Percentiles rank a stretch among this genome's conserved stretches.
Conservation (phyloP, 805 yeast species). For the Suhomyces tanzawaensis region DNA sequence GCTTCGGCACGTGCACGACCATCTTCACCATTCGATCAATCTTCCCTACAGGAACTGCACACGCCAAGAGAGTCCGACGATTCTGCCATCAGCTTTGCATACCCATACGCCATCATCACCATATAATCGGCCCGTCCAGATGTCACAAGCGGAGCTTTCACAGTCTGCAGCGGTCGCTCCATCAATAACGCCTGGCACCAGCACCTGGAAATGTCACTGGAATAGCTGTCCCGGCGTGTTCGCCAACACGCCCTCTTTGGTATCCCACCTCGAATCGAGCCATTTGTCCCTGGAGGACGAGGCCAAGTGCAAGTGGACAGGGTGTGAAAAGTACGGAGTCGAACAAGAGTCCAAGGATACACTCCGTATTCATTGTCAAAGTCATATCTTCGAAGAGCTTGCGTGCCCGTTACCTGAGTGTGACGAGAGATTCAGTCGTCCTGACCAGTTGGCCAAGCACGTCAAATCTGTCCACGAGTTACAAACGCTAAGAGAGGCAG, state of each 20-base stretch:
- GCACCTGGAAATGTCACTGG: constrained; percentile 29
- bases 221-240: neutral
- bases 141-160: too few species aligned
- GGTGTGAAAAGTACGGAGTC: constrained; percentile 51
- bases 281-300: constrained; percentile 24
- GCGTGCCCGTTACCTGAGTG: constrained; percentile 66
- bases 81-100: too few species aligned
- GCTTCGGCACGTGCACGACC: too few species aligned
- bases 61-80: too few species aligned
- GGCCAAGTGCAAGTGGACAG: constrained; percentile 55
- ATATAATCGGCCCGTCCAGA: too few species aligned
- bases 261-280: constrained; percentile 29
- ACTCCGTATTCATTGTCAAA: constrained; percentile 58
- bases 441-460: constrained; percentile 65
- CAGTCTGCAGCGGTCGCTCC: too few species aligned
- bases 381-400: constrained; percentile 67
- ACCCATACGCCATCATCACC: too few species aligned
- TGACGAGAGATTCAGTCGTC: constrained; percentile 49
- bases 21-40: too few species aligned
- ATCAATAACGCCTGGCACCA: neutral
- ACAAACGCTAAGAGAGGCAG: constrained; percentile 36
- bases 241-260: constrained; percentile 18
- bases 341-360: constrained; percentile 56
- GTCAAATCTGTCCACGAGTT: constrained; percentile 59
- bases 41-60: too few species aligned